phyloP scores from a whole-genome alignment of 2,329 filamentous ascomycete species.

The Stachybotrys chlorohalonatus region DNA sequence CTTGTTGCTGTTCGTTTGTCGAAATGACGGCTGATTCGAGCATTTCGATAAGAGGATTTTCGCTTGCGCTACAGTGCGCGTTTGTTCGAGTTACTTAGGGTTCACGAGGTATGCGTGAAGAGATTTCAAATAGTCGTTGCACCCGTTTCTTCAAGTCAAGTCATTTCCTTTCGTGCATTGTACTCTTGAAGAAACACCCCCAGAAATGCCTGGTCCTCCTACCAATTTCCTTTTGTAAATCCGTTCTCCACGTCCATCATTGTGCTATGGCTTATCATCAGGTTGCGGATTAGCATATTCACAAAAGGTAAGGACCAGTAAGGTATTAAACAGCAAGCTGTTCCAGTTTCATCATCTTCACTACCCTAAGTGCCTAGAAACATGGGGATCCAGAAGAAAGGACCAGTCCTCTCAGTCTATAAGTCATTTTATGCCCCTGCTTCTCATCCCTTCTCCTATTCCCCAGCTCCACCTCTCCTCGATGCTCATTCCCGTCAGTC shows the following conservation, averaged over 20 bases:
- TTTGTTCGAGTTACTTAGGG: conserved; percentile 1
- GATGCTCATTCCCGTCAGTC: not conserved
- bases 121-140: conserved; percentile 13
- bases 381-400: not conserved
- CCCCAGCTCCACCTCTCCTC: not conserved
- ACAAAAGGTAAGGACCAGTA: not conserved
- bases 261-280: not conserved
- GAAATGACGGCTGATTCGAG: too few relatives aligned
- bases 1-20: too few relatives aligned
- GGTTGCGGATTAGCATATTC: not conserved
- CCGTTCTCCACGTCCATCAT: not conserved
- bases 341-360: not conserved
- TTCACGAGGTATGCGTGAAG: conserved; percentile 24
- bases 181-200: not conserved
- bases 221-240: not conserved
- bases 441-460: not conserved
- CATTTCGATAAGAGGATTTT: not conserved
- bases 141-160: conserved; percentile 1
- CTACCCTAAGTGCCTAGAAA: not conserved
- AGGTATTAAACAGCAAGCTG: not conserved
- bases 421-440: not conserved
- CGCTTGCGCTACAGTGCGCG: not conserved
- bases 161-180: too few relatives aligned
- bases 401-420: not conserved
- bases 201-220: not conserved